These are phyloP conservation scores for Macrolepiota fuliginosa DNA, from an alignment of 768 basidiomycete genomes.

Conservation along the genomic window DNA sequence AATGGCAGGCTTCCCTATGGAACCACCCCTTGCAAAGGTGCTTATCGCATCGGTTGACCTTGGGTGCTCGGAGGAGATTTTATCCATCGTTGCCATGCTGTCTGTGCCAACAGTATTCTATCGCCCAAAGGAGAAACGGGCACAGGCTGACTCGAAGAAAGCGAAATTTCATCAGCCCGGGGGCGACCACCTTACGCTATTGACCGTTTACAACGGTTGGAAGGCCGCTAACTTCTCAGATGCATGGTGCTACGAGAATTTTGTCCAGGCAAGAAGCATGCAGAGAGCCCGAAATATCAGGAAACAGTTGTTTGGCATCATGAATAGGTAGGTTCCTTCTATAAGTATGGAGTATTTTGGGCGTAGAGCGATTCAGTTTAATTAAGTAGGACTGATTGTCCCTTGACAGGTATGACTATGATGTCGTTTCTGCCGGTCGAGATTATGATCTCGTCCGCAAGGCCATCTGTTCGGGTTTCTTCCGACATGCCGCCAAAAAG, in stretches of 20 bases:
- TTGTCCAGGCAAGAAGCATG: constrained; percentile 97
- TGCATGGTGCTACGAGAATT: constrained; percentile 99
- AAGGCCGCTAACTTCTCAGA: constrained; percentile 95
- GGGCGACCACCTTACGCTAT: constrained; percentile 89
- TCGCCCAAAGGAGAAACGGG: constrained; percentile 99
- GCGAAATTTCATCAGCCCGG: constrained; percentile 99
- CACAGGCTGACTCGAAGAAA: constrained; percentile 98
- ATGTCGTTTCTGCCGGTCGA: constrained; percentile 86
- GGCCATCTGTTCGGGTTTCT: constrained; percentile 97
- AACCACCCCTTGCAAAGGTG: constrained; percentile 96
- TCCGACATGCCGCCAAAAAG: constrained; percentile 98
- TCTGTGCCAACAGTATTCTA: constrained; percentile 97
- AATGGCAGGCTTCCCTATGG: constrained; percentile 99
- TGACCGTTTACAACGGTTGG: constrained; percentile 99
- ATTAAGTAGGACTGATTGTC: background rate
- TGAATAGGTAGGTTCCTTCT: constrained; percentile 76
- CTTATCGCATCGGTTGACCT: constrained; percentile 96
- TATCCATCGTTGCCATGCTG: constrained; percentile 97
- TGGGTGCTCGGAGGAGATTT: constrained; percentile 96
- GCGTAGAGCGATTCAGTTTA: no score
- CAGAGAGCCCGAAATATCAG: constrained; percentile 95
- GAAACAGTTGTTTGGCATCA: constrained; percentile 96
- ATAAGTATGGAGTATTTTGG: background rate
- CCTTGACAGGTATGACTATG: constrained; percentile 83
- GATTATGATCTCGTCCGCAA: constrained; percentile 93